Conservation (phyloP, 495 filamentous ascomycete genomes). For the Immersiella caudata region DNA sequence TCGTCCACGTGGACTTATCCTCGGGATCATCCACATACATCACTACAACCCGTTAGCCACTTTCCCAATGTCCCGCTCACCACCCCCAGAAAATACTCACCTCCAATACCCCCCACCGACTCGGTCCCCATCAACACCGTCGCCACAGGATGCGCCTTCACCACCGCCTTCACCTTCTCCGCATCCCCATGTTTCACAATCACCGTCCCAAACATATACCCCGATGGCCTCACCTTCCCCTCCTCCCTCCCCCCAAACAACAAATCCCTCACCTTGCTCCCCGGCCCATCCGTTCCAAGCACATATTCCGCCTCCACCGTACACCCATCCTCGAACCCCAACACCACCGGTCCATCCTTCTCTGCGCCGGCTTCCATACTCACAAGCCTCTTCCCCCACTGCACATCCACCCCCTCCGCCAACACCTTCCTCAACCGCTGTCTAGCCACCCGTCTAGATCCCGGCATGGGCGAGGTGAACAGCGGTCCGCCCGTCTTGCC, state of each 20-base stretch:
- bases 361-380: conserved; percentile 20
- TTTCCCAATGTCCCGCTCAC: neutral
- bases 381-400: conserved; percentile 35
- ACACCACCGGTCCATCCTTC: conserved; percentile 60
- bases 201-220: conserved; percentile 33
- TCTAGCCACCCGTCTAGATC: conserved; percentile 52
- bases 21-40: conserved; percentile 33
- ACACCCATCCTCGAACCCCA: conserved; percentile 67
- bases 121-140: conserved; percentile 34
- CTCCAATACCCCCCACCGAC: conserved; percentile 23
- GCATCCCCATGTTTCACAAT: conserved; percentile 37
- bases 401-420: conserved; percentile 32
- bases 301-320: conserved; percentile 35
- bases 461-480: conserved; percentile 36
- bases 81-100: conserved; percentile 19
- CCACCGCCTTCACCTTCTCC: conserved; percentile 36
- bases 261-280: conserved; percentile 41
- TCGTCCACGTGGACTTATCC: conserved; percentile 42
- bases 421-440: conserved; percentile 37
- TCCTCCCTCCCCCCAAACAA: conserved; percentile 40
- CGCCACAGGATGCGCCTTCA: conserved; percentile 34
- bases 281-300: conserved; percentile 54
- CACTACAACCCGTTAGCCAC: too few relatives aligned
- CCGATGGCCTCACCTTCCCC: conserved; percentile 31
- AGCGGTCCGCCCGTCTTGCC: conserved; percentile 53